Base-by-base conservation (phyloP, 768 basidiomycete genomes). In the Trametes villosa region DNA sequence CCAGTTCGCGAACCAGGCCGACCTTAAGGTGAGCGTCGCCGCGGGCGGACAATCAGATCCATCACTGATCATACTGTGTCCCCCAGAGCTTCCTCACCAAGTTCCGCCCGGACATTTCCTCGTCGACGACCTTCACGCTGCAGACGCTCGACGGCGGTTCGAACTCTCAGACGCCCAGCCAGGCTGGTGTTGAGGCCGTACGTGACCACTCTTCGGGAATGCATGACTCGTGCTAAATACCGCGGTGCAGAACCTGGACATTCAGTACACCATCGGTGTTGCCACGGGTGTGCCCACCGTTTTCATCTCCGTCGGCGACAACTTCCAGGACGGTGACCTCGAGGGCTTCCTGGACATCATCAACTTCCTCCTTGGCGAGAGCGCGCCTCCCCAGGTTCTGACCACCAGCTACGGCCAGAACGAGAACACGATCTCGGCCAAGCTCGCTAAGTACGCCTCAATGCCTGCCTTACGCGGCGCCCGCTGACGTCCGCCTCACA, bases 331-430 rank as follows among this genome's bases (percentile, higher is more conserved):
- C 33, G 67, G 67, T 36, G 65, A 61, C 45, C 59, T 67, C 36
- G 65, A 64, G 41, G 69, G 68, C 20, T 68, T 71, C 65, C 52
- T 69, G n/a, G 67, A 77, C 20, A 89, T 88, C 86, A 72, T 91
- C 33, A 78, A 86, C 47, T 83, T 78, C 57, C 67, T 89, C 13
- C 72, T 83, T 1, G 65, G 62, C 13, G 77, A 82, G 31, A 46
- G 71, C 13, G 67, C 75, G 40, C 70, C 81, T 1, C 86, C 88
- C 80, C 79, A 82, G 59, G 77, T 83, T 9, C 85, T 91, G 26
- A 68, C 88, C 0, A 91, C 87, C 0, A 88, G 86, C 64, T 92
- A 91, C 68, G 86, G 82, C 5, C 86, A 90, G 44, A 80, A 84
- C 62, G 90, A 92, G 57, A 84, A 86, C 67, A 83, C 85, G 79